A percentile compares a stretch with the other conserved stretches of the same genome.
These are phyloP conservation scores for Leucocoprinus leucothites DNA, from an alignment of 768 basidiomycete genomes.

Conservation along the genomic window DNA sequence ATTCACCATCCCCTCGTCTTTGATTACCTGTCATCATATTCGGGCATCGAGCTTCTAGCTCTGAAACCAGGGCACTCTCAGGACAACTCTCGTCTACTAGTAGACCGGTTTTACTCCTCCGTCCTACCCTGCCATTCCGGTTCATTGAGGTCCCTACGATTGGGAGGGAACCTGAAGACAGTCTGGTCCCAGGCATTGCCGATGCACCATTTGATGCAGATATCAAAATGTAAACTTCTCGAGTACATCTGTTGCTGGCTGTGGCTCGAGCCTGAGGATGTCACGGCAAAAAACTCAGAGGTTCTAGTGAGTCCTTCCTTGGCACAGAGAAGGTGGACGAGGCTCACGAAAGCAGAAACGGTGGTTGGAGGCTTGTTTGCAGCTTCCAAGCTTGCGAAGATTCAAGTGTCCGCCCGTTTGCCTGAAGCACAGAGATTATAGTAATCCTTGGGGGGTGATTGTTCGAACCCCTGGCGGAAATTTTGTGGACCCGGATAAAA, in stretches of 20 bases:
- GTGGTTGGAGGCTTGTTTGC: no score
- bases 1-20: no score
- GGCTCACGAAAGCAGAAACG: no score
- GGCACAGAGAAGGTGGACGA: no score
- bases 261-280: no score
- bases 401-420: neutral
- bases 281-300: neutral
- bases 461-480: no score
- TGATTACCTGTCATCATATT: no score
- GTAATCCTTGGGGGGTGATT: no score
- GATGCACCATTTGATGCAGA: neutral
- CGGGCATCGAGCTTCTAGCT: no score
- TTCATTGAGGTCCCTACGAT: no score
- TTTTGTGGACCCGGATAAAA: no score
- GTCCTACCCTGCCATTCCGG: neutral
- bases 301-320: conserved; percentile 1
- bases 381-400: neutral
- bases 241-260: neutral
- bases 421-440: neutral
- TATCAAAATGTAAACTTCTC: neutral
- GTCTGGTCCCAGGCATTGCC: neutral
- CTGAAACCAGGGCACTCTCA: neutral
- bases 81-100: neutral
- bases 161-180: neutral
- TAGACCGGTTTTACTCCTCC: neutral